Evolutionary conservation across 1,139 yeast genomes (phyloP).

Genomic region (Zygosaccharomyces sapae): DNA sequence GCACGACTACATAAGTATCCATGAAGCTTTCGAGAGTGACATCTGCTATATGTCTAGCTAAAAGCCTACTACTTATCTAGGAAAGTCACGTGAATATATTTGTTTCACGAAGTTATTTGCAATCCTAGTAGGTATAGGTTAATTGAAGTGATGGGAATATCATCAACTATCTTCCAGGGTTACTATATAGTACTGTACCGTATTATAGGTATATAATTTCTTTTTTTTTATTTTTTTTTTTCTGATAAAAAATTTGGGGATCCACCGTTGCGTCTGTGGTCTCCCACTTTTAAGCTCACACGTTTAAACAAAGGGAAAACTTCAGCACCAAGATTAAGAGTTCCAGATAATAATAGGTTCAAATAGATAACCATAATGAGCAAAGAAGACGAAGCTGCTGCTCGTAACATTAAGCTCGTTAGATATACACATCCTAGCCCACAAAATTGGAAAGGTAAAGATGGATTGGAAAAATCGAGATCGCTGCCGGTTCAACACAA

Average conservation of each 20-base stretch:
- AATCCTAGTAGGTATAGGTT: no score
- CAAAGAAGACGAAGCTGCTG: slow-evolving; percentile 3
- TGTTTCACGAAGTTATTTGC: no score
- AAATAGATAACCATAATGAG: not conserved
- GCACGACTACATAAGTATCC: no score
- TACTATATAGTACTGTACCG: no score
- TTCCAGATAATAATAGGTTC: not conserved
- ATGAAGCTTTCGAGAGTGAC: no score
- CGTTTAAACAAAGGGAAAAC: slow-evolving; percentile 2
- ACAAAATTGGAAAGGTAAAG: slow-evolving; percentile 2
- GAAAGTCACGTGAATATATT: no score
- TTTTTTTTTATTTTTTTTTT: not conserved
- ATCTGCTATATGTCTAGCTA: no score
- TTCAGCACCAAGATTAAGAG: not conserved
- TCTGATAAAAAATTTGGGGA: not conserved
- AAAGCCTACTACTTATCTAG: no score
- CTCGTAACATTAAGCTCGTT: slow-evolving; percentile 5
- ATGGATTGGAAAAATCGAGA: slow-evolving; percentile 1
- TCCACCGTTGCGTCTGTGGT: not conserved
- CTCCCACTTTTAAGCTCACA: not conserved
- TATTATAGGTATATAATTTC: not conserved
- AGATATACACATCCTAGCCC: slow-evolving; percentile 6
- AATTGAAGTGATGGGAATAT: no score
- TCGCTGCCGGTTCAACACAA: slow-evolving; percentile 2
- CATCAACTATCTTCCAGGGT: no score